These are phyloP conservation scores for Capsicum pubescens DNA, from an alignment of 257 asterid species.

Conservation along the genomic window DNA sequence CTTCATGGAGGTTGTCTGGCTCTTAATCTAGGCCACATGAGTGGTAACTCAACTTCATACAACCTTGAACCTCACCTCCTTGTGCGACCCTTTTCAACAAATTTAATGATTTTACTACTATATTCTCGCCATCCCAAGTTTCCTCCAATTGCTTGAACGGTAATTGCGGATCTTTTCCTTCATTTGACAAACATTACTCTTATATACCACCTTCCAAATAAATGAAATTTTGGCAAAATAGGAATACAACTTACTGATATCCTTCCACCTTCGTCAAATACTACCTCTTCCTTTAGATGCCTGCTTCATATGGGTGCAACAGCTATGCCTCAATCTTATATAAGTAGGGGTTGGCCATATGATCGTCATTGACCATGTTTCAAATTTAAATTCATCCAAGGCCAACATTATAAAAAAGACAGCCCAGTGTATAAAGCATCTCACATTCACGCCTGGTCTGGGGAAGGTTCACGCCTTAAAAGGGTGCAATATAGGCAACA, in stretches of 20 bases:
- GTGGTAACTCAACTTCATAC: background rate
- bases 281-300: background rate
- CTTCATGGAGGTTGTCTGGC: background rate
- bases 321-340: background rate
- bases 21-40: background rate
- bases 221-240: background rate
- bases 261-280: constrained; percentile 4
- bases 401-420: background rate
- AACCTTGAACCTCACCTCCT: background rate
- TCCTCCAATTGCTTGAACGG: background rate
- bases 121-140: background rate
- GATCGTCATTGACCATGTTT: background rate
- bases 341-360: background rate
- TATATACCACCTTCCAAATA: background rate
- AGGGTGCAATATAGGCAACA: background rate
- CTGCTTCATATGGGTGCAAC: background rate
- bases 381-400: background rate
- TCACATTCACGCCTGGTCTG: background rate
- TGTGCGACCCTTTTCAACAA: background rate
- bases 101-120: background rate
- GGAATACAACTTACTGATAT: background rate
- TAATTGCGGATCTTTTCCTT: background rate
- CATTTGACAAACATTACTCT: background rate
- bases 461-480: background rate
- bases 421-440: background rate